Conservation (phyloP, 78 protist genomes). For the Dictyostelium capitatum region DNA sequence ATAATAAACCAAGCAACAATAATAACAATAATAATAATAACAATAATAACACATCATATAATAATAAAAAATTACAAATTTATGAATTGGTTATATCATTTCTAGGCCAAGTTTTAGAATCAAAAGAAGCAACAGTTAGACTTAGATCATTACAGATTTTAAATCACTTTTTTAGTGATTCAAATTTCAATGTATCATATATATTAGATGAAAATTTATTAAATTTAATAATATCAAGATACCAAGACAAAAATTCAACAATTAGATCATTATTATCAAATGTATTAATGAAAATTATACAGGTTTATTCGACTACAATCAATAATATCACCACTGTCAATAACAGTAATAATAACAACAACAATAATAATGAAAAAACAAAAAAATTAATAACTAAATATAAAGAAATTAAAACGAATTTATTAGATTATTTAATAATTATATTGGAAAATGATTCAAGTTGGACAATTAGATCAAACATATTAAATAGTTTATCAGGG, state of each 20-base stretch:
- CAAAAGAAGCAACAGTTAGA: conserved; percentile 67
- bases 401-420: background rate
- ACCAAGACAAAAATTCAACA: conserved; percentile 32
- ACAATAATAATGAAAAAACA: conserved; percentile 3
- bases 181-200: background rate
- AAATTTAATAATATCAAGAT: conserved; percentile 25
- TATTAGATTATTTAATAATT: conserved; percentile 11
- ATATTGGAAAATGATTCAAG: conserved; percentile 19
- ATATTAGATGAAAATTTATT: background rate
- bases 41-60: background rate
- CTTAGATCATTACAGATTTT: conserved; percentile 50
- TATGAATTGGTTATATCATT: background rate
- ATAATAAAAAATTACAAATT: conserved; percentile 7
- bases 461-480: conserved; percentile 1
- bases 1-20: too few species aligned
- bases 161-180: background rate
- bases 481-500: background rate
- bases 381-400: background rate
- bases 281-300: background rate
- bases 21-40: too few species aligned
- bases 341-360: background rate
- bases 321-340: background rate
- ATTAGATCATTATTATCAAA: conserved; percentile 27
- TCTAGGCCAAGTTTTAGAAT: conserved; percentile 9
- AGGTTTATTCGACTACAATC: background rate